Evolutionary conservation across 805 yeast species (phyloP), one percentile per base, ranked within the genome.

Genomic region (Saitoella complicata): DNA sequence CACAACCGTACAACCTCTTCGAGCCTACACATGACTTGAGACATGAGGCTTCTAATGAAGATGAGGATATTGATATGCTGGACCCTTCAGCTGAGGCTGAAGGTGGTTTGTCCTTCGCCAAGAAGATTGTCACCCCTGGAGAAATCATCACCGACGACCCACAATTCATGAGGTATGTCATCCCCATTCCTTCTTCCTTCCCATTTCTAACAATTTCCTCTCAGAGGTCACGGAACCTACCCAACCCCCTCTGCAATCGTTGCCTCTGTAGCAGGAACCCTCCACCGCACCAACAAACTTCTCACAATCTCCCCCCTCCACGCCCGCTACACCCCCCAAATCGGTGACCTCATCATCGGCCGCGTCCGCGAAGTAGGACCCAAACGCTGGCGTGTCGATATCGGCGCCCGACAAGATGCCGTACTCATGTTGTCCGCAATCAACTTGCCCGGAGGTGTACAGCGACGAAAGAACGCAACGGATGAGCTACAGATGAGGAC

Each of bases 401-500:
- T 91, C 51, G 97, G 97, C 31, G 84, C 85, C n/a, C 80, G 78
- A 55, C 94, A 84, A 56, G 88, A 86, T 58, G 97, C 96, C 0
- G 78, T 84, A 0, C 65, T 91, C 49, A 80, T 84, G 85, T 70
- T 93, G 46, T 98, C 98, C 8, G 84, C 95, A 1, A 95, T 91
- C 13, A 91, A 91, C 60, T 69, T 91, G 50, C 99, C 99, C 1
- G 98, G 99, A 44, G 99, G 99, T 45, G 82, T 91, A 2, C 66
- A 91, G 54, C 74, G 98, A 62, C 73, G 98, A 57, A 91, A 93
- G 60, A 77, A 87, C 33, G 98, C 93, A 58, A 77, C 81, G 51
- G 99, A 91, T 65, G 98, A 91, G 64, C 69, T 91, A 51, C 95
- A 88, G 58, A 91, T 93, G 99, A 73, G 98, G 56, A 75, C 73